These are phyloP conservation scores for Hymenoscyphus fructigenus DNA, from an alignment of 2,329 filamentous ascomycete species.

Conservation along the genomic window DNA sequence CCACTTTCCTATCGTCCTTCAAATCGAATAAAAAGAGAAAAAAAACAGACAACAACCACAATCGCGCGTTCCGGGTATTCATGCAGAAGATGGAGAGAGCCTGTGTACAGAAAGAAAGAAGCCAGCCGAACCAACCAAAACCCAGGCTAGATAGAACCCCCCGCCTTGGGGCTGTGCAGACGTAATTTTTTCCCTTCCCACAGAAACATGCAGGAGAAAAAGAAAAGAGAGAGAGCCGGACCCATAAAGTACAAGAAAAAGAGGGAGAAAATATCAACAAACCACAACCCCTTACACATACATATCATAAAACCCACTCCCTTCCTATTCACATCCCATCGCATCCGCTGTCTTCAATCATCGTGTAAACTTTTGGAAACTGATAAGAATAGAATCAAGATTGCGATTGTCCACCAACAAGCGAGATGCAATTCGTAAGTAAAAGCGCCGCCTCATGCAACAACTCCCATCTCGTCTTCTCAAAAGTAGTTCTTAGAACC, in stretches of 20 bases:
- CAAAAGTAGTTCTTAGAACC: constrained; percentile 78
- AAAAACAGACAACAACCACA: neutral
- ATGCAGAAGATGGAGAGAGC: neutral
- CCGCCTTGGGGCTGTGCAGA: neutral
- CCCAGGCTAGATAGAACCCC: neutral
- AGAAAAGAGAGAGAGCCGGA: neutral
- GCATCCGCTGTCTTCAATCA: neutral
- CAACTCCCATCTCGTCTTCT: constrained; percentile 84
- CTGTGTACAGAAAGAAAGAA: neutral
- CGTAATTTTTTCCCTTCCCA: neutral
- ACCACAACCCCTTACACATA: neutral
- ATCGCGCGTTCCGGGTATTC: neutral
- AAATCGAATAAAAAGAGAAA: too few species aligned
- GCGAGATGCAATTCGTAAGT: constrained; percentile 74
- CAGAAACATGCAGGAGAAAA: neutral
- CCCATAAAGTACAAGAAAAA: constrained; percentile 1
- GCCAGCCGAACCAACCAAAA: neutral
- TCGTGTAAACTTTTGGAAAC: neutral
- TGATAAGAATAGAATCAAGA: neutral
- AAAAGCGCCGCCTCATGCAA: constrained; percentile 82
- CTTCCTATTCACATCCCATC: neutral
- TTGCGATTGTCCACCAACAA: constrained; percentile 29
- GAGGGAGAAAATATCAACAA: neutral
- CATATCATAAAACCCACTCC: neutral
- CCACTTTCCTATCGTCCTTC: too few species aligned